These are phyloP conservation scores for Dendrobium nobile DNA, from an alignment of 106 monocot genomes.

Conservation along the genomic window DNA sequence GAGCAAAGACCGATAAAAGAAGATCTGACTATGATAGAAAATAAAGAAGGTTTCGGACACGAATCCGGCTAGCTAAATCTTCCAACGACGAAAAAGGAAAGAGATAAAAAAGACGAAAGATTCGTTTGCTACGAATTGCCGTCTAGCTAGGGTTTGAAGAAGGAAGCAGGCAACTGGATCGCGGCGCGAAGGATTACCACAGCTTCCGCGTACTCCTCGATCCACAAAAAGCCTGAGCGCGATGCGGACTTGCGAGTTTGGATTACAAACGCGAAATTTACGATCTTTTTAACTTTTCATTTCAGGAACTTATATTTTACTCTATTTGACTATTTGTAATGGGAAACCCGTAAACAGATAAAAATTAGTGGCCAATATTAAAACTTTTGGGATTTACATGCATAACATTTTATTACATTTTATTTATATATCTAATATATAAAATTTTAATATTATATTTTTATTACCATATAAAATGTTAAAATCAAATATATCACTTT, in stretches of 20 bases:
- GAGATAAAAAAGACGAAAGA: not conserved
- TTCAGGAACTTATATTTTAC: not conserved
- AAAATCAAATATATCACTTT: no score
- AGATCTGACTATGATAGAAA: not conserved
- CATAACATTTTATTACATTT: no score
- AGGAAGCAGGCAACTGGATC: not conserved
- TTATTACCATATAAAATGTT: no score
- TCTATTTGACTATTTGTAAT: no score
- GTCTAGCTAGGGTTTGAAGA: conserved; percentile 3
- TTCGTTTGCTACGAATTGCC: not conserved
- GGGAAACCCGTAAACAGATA: no score
- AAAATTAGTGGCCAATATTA: no score
- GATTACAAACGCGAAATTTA: conserved; percentile 1
- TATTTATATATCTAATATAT: no score
- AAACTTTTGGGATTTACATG: no score
- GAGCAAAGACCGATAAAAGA: not conserved
- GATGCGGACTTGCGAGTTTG: not conserved
- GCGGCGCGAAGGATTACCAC: conserved; percentile 7
- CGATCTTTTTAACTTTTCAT: not conserved
- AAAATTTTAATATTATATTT: no score
- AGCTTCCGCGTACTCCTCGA: conserved; percentile 1
- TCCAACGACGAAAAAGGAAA: not conserved
- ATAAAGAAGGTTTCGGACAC: conserved; percentile 1
- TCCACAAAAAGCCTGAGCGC: conserved; percentile 8
- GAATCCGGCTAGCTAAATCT: not conserved